Conservation (phyloP, 129 eudicot species). For the Mikania micrantha region DNA sequence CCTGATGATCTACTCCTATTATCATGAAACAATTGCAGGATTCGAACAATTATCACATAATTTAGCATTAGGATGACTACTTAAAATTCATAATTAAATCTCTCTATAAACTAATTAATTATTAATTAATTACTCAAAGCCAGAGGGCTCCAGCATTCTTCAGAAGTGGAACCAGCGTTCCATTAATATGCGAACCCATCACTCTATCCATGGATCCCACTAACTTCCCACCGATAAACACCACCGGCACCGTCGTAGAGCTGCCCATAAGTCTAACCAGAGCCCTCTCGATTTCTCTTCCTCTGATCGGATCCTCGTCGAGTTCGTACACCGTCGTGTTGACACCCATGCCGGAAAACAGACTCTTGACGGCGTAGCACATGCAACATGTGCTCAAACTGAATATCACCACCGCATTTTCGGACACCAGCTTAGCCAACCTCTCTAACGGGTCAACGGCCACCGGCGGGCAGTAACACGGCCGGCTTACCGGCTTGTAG, state of each 20-base stretch:
- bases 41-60: no score
- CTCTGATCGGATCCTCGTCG: background rate
- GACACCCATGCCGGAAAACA: background rate
- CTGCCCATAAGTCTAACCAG: background rate
- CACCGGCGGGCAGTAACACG: background rate
- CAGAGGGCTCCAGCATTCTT: background rate
- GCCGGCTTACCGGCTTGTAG: background rate
- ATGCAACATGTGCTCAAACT: background rate
- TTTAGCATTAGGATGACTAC: no score
- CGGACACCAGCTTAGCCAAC: background rate
- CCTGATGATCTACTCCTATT: no score
- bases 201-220: background rate
- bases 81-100: no score
- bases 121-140: background rate
- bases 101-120: background rate
- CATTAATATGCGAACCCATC: background rate
- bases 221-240: background rate
- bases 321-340: background rate
- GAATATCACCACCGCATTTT: slow-evolving; percentile 2
- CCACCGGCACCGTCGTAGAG: background rate
- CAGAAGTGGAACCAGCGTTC: background rate
- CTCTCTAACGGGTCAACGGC: background rate
- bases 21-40: no score
- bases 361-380: background rate
- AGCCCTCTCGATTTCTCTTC: background rate